A percentile compares a stretch with the other conserved stretches of the same genome.
Evolutionary conservation across 805 yeast genomes (phyloP).

Genomic region (Wickerhamomyces hampshirensis): DNA sequence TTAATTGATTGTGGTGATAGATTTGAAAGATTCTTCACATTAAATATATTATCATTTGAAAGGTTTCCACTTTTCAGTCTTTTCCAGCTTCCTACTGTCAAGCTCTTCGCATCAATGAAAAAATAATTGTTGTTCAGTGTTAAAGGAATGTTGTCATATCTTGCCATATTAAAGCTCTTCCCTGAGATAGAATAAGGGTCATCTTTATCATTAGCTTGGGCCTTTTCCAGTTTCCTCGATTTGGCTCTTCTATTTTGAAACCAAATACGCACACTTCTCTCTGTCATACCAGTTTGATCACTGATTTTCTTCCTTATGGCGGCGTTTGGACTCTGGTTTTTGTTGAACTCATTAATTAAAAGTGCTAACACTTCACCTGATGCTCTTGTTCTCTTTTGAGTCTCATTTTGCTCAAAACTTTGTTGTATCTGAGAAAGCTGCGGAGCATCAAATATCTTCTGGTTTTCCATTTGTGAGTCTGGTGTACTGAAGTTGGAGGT

Average conservation of each 20-base stretch:
- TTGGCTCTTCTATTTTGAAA: constrained; percentile 86
- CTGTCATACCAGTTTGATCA: constrained; percentile 73
- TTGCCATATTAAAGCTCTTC: constrained; percentile 15
- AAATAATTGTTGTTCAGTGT: constrained; percentile 61
- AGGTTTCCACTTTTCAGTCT: constrained; percentile 62
- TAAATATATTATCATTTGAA: constrained; percentile 29
- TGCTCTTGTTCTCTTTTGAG: constrained; percentile 59
- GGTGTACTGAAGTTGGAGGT: neutral
- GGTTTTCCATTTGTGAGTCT: constrained; percentile 1
- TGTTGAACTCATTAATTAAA: constrained; percentile 62
- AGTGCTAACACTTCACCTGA: constrained; percentile 74
- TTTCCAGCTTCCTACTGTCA: constrained; percentile 80
- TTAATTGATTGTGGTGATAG: constrained; percentile 64
- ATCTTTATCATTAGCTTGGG: constrained; percentile 25
- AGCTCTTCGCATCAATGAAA: constrained; percentile 60
- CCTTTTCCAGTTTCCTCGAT: constrained; percentile 58
- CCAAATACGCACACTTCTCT: constrained; percentile 89
- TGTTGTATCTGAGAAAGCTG: constrained; percentile 2
- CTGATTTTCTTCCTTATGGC: constrained; percentile 67
- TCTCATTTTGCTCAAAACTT: constrained; percentile 12
- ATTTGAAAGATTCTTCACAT: constrained; percentile 46
- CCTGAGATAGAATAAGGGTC: constrained; percentile 11
- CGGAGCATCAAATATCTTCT: neutral
- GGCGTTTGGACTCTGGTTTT: constrained; percentile 72
- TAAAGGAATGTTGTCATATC: constrained; percentile 43